Evolutionary conservation across 2,329 filamentous ascomycete species (phyloP).

Genomic region (Coniochaeta sp.): DNA sequence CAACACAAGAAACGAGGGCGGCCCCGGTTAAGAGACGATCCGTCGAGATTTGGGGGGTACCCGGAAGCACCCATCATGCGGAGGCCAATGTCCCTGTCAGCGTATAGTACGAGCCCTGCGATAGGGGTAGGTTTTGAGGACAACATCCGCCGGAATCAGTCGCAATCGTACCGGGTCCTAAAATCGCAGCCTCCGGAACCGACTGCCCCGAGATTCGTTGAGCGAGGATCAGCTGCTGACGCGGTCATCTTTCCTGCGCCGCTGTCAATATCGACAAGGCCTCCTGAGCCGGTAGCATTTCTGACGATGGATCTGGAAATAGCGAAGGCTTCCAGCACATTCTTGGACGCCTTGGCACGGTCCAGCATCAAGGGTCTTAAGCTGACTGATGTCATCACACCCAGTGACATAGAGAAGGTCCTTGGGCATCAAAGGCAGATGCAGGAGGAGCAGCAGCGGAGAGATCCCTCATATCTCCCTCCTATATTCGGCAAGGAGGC

Average conservation of each 20-base stretch:
- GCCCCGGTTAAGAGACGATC: conserved; percentile 67
- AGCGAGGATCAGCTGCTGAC: conserved; percentile 40
- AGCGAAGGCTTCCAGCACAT: conserved; percentile 46
- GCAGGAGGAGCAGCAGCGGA: conserved; percentile 48
- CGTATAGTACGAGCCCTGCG: conserved; percentile 38
- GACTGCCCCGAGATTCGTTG: conserved; percentile 39
- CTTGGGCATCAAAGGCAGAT: conserved; percentile 41
- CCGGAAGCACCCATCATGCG: conserved; percentile 33
- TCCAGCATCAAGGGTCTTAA: conserved; percentile 37
- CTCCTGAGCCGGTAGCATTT: conserved; percentile 48
- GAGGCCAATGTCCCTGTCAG: conserved; percentile 41
- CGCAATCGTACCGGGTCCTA: conserved; percentile 42
- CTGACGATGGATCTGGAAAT: conserved; percentile 52
- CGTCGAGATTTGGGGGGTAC: conserved; percentile 37
- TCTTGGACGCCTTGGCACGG: conserved; percentile 47
- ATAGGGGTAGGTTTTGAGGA: conserved; percentile 38
- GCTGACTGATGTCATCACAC: conserved; percentile 45
- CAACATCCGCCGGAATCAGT: conserved; percentile 34
- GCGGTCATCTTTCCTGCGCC: conserved; percentile 40
- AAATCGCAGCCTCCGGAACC: conserved; percentile 45
- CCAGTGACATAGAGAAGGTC: conserved; percentile 45
- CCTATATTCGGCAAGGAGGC: conserved; percentile 51
- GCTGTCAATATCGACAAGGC: conserved; percentile 29
- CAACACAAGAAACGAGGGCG: conserved; percentile 80
- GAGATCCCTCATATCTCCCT: conserved; percentile 55